Evolutionary conservation across 2,329 filamentous ascomycete genomes (phyloP).

Genomic region (Arthrinium phaeospermum): DNA sequence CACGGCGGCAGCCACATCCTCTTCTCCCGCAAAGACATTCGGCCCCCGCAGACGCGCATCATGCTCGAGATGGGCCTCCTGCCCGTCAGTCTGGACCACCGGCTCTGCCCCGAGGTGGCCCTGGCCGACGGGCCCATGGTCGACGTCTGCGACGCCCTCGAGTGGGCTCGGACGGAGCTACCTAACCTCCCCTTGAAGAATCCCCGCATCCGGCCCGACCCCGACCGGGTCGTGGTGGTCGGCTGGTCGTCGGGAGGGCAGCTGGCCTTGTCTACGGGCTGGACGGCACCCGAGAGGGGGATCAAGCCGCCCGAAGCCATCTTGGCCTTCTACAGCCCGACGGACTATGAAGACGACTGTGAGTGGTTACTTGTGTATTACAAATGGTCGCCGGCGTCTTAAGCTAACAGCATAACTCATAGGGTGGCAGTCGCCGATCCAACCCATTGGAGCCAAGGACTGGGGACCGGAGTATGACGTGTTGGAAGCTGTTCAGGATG

Average conservation of each 20-base stretch:
- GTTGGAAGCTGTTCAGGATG: conserved; percentile 34
- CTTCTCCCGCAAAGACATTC: conserved; percentile 44
- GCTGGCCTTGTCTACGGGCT: conserved; percentile 51
- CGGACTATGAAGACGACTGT: conserved; percentile 30
- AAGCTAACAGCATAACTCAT: background rate
- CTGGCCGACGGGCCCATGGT: conserved; percentile 51
- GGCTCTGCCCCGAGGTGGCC: conserved; percentile 54
- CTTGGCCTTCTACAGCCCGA: conserved; percentile 51
- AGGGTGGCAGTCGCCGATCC: conserved; percentile 26
- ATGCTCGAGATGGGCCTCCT: conserved; percentile 49
- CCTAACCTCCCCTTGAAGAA: conserved; percentile 30
- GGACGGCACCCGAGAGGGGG: conserved; percentile 37
- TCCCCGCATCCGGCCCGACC: conserved; percentile 27
- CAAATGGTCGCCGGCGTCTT: accelerated
- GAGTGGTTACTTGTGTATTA: background rate
- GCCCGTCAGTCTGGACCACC: conserved; percentile 55
- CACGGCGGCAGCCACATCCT: conserved; percentile 51
- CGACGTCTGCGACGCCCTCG: conserved; percentile 50
- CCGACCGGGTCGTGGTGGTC: conserved; percentile 43
- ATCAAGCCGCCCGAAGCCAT: conserved; percentile 48
- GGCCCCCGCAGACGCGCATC: conserved; percentile 42
- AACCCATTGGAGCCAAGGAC: conserved; percentile 27
- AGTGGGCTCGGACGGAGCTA: conserved; percentile 45
- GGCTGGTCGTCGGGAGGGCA: conserved; percentile 57
- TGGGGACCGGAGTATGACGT: conserved; percentile 34